Percentiles rank a stretch among this genome's conserved stretches.
Conservation (phyloP, 2,329 filamentous ascomycete genomes). For the Diaporthe citriasiana region DNA sequence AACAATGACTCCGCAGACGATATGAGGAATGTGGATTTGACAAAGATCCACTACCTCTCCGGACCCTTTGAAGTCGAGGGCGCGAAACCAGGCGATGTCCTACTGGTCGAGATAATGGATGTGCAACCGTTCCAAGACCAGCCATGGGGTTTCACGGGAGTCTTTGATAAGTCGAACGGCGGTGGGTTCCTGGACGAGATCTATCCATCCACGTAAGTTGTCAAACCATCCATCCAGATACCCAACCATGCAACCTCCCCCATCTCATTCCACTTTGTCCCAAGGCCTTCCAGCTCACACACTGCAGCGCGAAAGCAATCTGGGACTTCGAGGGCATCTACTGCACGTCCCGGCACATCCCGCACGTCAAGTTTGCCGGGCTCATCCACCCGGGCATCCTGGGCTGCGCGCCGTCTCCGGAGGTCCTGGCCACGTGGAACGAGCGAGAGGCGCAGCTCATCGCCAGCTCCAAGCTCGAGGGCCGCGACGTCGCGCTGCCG, state of each 20-base stretch:
- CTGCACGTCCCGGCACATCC: constrained; percentile 88
- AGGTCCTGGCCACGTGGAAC: constrained; percentile 87
- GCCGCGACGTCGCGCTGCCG: constrained; percentile 81
- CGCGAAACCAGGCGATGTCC: constrained; percentile 86
- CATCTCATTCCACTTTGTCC: background rate
- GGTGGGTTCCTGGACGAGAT: constrained; percentile 91
- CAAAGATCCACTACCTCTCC: constrained; percentile 87
- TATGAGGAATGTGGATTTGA: constrained; percentile 86
- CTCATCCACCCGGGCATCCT: constrained; percentile 94
- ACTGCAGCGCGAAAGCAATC: constrained; percentile 65
- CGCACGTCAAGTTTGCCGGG: constrained; percentile 87
- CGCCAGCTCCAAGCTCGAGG: constrained; percentile 70
- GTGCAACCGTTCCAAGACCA: constrained; percentile 89
- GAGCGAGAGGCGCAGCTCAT: constrained; percentile 86
- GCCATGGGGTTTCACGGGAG: constrained; percentile 91
- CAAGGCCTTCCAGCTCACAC: background rate
- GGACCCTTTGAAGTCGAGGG: constrained; percentile 90
- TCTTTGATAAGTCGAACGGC: constrained; percentile 85
- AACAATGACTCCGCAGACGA: constrained; percentile 95
- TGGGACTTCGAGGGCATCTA: constrained; percentile 73
- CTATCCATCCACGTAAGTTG: constrained; percentile 82
- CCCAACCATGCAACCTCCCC: too few species aligned
- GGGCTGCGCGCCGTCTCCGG: constrained; percentile 86
- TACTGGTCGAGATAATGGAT: constrained; percentile 92
- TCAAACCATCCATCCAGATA: constrained; percentile 10